Base-by-base conservation (phyloP, 768 basidiomycete species). In the Kwoniella heveanensis region DNA sequence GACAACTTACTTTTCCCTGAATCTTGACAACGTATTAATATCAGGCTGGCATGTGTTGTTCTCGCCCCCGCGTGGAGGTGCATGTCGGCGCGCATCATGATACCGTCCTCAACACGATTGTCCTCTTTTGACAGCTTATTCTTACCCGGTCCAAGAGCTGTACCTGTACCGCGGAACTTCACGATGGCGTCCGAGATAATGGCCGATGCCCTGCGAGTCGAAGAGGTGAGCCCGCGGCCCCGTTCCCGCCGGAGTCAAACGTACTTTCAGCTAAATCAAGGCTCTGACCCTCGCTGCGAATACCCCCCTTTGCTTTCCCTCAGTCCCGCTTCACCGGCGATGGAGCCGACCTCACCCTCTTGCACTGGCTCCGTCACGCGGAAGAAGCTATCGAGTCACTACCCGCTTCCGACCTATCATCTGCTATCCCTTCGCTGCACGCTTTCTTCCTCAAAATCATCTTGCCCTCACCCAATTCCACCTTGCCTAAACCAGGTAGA, bases 401-500 rank as follows among this genome's bases (percentile, higher is more conserved):
- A 1, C 53, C 65, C 2, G 27, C 65, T 19, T 72, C 71, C 22
- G 52, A 56, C 1, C 68, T 78, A 9, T 70, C 72, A 6, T 50
- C 60, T 12, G 46, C 57, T 7, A 50, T 77, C 17, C 69, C 71
- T 47, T 24, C 59, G 26, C 50, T 77, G 10, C 71, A 74, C 57
- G 65, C 71, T 24, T 67, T 78, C 69, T 75, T 73, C 44, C 80
- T 91, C 66, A 89, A 88, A 70, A 82, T 92, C 53, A 81, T 92
- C 21, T 82, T 86, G 17, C 86, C 86, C 1, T 82, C 86, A 0
- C 83, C 86, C 7, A 70, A 62, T 0, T 70, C 68, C 0, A 72
- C 67, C 0, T 89, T 87, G 69, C 91, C 93, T n/a, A 79, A 84
- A 27, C 94, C 95, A 0, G 95, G 95, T 48, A 88, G 93, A 10